Evolutionary conservation across 257 asterid species (phyloP).

Genomic region (Dorcoceras hygrometricum): DNA sequence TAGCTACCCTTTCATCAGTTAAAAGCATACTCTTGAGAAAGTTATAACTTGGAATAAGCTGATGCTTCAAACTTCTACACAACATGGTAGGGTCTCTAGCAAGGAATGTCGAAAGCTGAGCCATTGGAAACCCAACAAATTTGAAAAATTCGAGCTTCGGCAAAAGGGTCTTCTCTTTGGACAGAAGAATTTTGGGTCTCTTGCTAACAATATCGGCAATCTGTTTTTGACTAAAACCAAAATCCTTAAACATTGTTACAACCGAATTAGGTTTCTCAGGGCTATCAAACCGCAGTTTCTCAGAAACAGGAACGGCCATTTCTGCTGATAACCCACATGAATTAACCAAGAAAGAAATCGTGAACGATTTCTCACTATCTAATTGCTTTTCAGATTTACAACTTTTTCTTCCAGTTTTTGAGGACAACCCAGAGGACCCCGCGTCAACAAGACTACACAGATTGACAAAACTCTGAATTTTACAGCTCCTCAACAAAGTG

Average conservation of each 20-base stretch:
- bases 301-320: constrained; percentile 19
- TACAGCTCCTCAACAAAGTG: background rate
- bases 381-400: background rate
- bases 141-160: constrained; percentile 31
- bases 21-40: constrained; percentile 14
- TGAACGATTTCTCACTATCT: background rate
- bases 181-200: constrained; percentile 13
- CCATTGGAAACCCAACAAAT: constrained; percentile 23
- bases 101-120: background rate
- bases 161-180: constrained; percentile 13
- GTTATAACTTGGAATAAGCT: constrained; percentile 18
- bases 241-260: background rate
- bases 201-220: background rate
- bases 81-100: constrained; percentile 10
- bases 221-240: constrained; percentile 17
- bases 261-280: constrained; percentile 12
- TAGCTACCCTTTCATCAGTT: background rate
- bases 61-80: constrained; percentile 17
- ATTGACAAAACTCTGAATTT: background rate
- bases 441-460: background rate
- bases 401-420: background rate
- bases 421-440: background rate
- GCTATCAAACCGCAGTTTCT: constrained; percentile 19
- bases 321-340: constrained; percentile 28
- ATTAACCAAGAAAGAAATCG: constrained; percentile 20